Evolutionary conservation across 2,329 filamentous ascomycete genomes (phyloP).

Genomic region (Dendryphion nanum): DNA sequence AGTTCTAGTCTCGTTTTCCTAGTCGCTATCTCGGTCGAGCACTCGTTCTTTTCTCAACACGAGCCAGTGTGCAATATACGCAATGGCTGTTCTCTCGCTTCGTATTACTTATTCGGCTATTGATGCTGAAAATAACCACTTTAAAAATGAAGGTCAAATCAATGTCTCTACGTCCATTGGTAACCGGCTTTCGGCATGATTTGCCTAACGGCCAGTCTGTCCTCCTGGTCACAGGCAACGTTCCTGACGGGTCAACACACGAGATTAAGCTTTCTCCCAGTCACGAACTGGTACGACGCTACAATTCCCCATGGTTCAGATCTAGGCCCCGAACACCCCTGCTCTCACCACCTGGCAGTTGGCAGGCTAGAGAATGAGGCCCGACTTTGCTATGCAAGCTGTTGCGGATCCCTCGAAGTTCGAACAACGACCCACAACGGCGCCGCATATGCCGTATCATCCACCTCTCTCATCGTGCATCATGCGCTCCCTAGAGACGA

Average conservation of each 20-base stretch:
- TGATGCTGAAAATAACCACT: constrained; percentile 15
- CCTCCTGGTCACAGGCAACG: constrained; percentile 2
- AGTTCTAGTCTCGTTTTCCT: constrained; percentile 7
- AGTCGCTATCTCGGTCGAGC: constrained; percentile 7
- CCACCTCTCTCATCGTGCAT: constrained; percentile 7
- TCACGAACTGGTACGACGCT: too few species aligned
- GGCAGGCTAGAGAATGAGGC: constrained; percentile 2
- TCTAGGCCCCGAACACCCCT: background rate
- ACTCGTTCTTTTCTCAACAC: constrained; percentile 3
- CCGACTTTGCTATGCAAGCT: too few species aligned
- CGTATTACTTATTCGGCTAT: constrained; percentile 6
- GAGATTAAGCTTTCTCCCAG: constrained; percentile 8
- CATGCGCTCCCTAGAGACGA: constrained; percentile 11
- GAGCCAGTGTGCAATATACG: constrained; percentile 9
- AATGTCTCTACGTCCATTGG: constrained; percentile 3
- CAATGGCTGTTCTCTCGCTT: constrained; percentile 9
- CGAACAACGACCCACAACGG: constrained; percentile 5
- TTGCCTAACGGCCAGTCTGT: constrained; percentile 4
- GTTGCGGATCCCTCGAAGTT: too few species aligned
- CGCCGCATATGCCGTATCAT: constrained; percentile 10
- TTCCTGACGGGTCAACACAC: constrained; percentile 3
- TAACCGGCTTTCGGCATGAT: constrained; percentile 7
- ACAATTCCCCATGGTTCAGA: too few species aligned
- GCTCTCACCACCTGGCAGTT: background rate
- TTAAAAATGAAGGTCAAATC: constrained; percentile 14